phyloP scores from a whole-genome alignment of 2,329 filamentous ascomycete genomes.

The Sporothrix dimorphospora region DNA sequence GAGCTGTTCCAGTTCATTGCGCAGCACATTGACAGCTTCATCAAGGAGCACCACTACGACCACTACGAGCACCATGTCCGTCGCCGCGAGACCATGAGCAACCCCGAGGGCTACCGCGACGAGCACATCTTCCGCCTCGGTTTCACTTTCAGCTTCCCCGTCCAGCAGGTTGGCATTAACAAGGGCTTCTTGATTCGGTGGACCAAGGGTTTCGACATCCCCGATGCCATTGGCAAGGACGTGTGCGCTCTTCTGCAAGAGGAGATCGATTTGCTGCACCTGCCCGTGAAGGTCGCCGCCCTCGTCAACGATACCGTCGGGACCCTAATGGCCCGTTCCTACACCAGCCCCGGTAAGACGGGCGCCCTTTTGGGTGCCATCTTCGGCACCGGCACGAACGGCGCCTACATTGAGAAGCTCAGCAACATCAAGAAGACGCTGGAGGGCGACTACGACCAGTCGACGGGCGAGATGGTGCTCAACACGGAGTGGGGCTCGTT shows the following conservation, averaged over 20 bases:
- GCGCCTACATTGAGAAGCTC: conserved; percentile 93
- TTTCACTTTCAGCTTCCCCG: conserved; percentile 99
- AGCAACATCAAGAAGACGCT: conserved; percentile 79
- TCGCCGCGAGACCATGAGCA: conserved; percentile 64
- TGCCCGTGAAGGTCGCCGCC: conserved; percentile 93
- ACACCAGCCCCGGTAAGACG: conserved; percentile 86
- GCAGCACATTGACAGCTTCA: conserved; percentile 86
- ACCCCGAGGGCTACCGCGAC: conserved; percentile 63
- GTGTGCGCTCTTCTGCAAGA: conserved; percentile 87
- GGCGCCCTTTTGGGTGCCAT: conserved; percentile 92
- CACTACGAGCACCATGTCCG: conserved; percentile 75
- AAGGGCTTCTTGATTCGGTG: conserved; percentile 91
- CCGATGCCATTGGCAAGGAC: conserved; percentile 91
- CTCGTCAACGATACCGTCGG: conserved; percentile 98
- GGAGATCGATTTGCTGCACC: conserved; percentile 82
- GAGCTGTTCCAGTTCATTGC: conserved; percentile 93
- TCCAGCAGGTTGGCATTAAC: conserved; percentile 93
- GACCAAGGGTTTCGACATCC: conserved; percentile 98
- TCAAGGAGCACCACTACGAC: conserved; percentile 83
- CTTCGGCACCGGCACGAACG: conserved; percentile 96
- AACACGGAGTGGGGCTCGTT: conserved; percentile 99
- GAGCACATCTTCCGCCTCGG: conserved; percentile 88
- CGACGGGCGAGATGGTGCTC: conserved; percentile 92
- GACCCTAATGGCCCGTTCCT: conserved; percentile 95
- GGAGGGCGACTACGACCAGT: conserved; percentile 71